Conservation (phyloP, 331 rosid species). For the Quercus tomentella region DNA sequence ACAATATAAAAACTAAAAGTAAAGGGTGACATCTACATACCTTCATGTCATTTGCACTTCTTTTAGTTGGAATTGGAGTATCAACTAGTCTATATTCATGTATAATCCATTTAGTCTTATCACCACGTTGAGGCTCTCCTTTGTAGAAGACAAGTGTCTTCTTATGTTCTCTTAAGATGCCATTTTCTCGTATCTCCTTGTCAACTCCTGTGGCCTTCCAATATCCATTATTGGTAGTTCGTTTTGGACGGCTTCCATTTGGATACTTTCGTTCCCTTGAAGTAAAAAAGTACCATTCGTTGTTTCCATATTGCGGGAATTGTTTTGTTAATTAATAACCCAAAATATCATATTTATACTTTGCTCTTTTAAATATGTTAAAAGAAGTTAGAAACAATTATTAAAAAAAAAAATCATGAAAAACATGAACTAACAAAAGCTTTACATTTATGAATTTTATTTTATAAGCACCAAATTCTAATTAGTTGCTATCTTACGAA, state of each 20-base stretch:
- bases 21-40: background rate
- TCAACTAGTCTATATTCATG: slow-evolving; percentile 3
- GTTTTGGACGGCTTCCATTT: slow-evolving; percentile 3
- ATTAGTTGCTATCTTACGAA: too few relatives aligned
- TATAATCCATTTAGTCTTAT: slow-evolving; percentile 16
- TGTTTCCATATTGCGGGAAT: too few relatives aligned
- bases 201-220: slow-evolving; percentile 18
- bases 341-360: too few relatives aligned
- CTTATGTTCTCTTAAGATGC: background rate
- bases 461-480: too few relatives aligned
- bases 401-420: too few relatives aligned
- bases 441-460: too few relatives aligned
- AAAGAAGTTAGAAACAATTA: too few relatives aligned
- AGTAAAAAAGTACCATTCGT: too few relatives aligned
- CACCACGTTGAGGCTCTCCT: slow-evolving; percentile 9
- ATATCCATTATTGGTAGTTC: slow-evolving; percentile 3
- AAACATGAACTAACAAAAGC: too few relatives aligned
- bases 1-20: background rate
- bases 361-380: too few relatives aligned
- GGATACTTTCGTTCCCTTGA: slow-evolving; percentile 4
- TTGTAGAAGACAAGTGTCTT: slow-evolving; percentile 13
- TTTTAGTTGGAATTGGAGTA: background rate
- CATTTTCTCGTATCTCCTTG: background rate
- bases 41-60: slow-evolving; percentile 11
- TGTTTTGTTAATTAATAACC: too few relatives aligned